Base-by-base conservation (phyloP, 176 grass and related monocot species). In the Carex kokanica region DNA sequence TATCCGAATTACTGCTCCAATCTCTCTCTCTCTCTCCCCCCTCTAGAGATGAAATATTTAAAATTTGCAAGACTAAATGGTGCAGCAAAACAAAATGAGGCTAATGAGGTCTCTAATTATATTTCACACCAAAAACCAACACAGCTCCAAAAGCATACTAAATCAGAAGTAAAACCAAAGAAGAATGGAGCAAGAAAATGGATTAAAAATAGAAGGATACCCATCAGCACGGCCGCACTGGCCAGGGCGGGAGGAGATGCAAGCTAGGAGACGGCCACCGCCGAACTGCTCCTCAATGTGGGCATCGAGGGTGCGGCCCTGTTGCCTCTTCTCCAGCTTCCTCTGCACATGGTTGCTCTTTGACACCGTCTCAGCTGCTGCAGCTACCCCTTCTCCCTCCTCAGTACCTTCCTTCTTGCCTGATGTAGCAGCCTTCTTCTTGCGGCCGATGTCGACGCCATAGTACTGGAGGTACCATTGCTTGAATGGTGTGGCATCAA, bases 391-490 rank as follows among this genome's bases (percentile, higher is more conserved):
- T 64, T 78, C 71, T 13, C 72, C 84, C 84, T 65, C 88, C 69
- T 89, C 88, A 1, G 79, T 7, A 61, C 79, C 51, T 52, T 89
- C 88, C 71, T 89, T 89, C 71, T 89, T 89, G 61, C 64, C 57
- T 23, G 83, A 63, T 24, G 36, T 78, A 34, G 34, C 65, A 65
- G 77, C 79, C 72, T 89, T 89, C 70, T 89, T 89, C 79, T 89
- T 89, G 61, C 88, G 82, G 38, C 88, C 88, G 21, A 86, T 89
- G 20, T 89, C 88, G 32, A 86, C 79, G 6, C 84, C 88, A n/a
- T 89, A 89, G 71, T 86, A 84, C 34, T 86, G 83, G 80, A 89
- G 88, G 43, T 89, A 89, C 88, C 84, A 89, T 38, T 86, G 79
- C 84, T 64, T 89, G 84, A 89, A 89, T 8, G 88, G 88, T 0